These are phyloP conservation scores for Umbelopsis isabellina DNA, from an alignment of 192 early-diverging fungal species.

Conservation along the genomic window DNA sequence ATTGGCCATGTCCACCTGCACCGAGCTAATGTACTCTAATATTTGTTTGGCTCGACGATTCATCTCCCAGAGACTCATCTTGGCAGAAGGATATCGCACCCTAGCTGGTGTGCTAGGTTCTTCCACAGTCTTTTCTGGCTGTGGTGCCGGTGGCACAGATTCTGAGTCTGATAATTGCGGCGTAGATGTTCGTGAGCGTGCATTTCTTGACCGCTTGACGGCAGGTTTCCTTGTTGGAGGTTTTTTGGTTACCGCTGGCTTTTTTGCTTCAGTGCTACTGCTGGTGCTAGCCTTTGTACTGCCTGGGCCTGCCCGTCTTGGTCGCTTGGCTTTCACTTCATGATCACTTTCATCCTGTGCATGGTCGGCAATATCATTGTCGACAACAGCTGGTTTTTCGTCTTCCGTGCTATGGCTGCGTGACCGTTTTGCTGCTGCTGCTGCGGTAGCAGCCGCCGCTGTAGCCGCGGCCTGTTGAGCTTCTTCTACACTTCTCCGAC, in stretches of 20 bases:
- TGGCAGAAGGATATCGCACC: constrained; percentile 54
- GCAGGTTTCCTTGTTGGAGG: not conserved
- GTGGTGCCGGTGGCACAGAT: not conserved
- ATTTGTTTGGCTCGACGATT: constrained; percentile 66
- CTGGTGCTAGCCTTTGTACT: too few relatives aligned
- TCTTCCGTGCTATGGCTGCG: constrained; percentile 14
- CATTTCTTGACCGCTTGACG: not conserved
- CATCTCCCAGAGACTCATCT: constrained; percentile 64
- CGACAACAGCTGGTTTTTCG: not conserved
- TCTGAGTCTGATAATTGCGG: constrained; percentile 26
- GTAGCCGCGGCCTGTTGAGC: constrained; percentile 1
- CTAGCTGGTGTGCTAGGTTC: constrained; percentile 47
- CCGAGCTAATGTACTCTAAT: constrained; percentile 55
- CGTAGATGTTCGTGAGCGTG: constrained; percentile 33
- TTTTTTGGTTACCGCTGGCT: not conserved
- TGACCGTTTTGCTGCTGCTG: constrained; percentile 7
- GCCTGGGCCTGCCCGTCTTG: not conserved
- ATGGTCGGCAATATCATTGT: not conserved
- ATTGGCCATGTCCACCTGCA: constrained; percentile 32
- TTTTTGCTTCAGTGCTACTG: not conserved
- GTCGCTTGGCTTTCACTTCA: constrained; percentile 5
- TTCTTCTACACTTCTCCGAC: constrained; percentile 23
- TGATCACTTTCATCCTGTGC: constrained; percentile 6
- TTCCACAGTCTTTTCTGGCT: constrained; percentile 13
- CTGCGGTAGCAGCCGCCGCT: not conserved